Base-by-base conservation (phyloP, 108 stramenopile species). In the Licmophora abbreviata region DNA sequence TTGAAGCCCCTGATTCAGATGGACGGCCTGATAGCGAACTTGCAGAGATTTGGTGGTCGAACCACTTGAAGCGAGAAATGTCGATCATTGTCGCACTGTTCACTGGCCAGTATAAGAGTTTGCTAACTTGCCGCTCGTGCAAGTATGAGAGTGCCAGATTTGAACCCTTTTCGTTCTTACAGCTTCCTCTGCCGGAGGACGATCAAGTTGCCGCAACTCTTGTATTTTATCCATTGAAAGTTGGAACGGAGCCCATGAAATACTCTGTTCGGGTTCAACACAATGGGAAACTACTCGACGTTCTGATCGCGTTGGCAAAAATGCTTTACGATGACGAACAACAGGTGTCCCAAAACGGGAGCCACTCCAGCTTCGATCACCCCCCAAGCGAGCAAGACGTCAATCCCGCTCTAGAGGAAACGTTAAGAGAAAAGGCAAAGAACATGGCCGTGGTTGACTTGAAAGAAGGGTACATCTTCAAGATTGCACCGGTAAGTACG, bases 21-120 rank as follows among this genome's bases (percentile, higher is more conserved):
- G 85, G 93, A n/a, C 83, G 95, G 17, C 88, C 92, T 12, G 91
- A 96, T 52, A 77, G 75, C 33, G 88, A 94, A 59, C 64, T 98
- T 14, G 97, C 97, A 34, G 89, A 88, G 55, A 97, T 98, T 61
- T 95, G 94, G 93, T 99, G 99, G 99, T 48, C 82, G 26, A 88
- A 95, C 44, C 93, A 96, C 56, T 76, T 99, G 51, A 83, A 87
- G 48, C 54, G 92, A 54, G 92, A 96, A 58, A 71, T 90, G 62
- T 95, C 93, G 20, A 83, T 97, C 24, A 74, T 98, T 32, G 93
- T 97, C 6, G 96, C 95, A 15, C 61, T 93, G 11, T 98, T 94
- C 61, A 87, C 87, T 36, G 99, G 97, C 1, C 95, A 96, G 67
- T 93, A 93, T 63, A 95, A 95, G 59, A 94, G 94, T 50, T 73